Conservation (phyloP, 2,329 filamentous ascomycete genomes). For the Westerdykella ornata region DNA sequence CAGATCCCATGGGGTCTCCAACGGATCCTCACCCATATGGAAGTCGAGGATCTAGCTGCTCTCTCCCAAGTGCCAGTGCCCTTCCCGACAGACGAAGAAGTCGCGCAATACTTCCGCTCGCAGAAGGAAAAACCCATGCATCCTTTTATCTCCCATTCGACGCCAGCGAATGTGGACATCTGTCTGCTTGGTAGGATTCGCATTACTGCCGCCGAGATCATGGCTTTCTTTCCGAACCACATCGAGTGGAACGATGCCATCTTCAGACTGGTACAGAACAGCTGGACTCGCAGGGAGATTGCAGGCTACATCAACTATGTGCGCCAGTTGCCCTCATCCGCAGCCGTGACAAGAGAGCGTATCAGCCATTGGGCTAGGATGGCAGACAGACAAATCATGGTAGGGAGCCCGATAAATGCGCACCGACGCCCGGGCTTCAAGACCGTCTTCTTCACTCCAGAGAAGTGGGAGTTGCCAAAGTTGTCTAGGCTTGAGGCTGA, state of each 20-base stretch:
- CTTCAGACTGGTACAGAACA: background rate
- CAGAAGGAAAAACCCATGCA: background rate
- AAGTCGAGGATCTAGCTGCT: background rate
- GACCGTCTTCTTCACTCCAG: background rate
- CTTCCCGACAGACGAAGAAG: background rate
- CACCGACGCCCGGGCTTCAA: background rate
- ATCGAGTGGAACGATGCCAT: background rate
- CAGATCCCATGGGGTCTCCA: background rate
- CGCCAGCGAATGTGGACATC: background rate
- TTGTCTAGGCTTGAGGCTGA: background rate
- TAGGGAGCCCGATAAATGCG: too few relatives aligned
- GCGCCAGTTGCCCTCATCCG: background rate
- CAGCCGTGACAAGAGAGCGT: too few relatives aligned
- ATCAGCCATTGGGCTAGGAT: too few relatives aligned
- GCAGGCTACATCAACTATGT: constrained; percentile 1
- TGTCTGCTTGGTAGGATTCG: constrained; percentile 1
- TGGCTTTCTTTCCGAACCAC: constrained; percentile 1
- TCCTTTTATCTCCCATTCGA: background rate
- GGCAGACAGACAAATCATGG: too few relatives aligned
- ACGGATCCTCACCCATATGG: background rate
- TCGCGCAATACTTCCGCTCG: background rate
- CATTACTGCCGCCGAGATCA: constrained; percentile 1
- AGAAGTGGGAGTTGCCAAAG: background rate
- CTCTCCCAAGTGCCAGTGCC: background rate
- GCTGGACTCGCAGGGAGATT: background rate